phyloP scores from a whole-genome alignment of 306 rosid species.

The Cicer cuneatum region DNA sequence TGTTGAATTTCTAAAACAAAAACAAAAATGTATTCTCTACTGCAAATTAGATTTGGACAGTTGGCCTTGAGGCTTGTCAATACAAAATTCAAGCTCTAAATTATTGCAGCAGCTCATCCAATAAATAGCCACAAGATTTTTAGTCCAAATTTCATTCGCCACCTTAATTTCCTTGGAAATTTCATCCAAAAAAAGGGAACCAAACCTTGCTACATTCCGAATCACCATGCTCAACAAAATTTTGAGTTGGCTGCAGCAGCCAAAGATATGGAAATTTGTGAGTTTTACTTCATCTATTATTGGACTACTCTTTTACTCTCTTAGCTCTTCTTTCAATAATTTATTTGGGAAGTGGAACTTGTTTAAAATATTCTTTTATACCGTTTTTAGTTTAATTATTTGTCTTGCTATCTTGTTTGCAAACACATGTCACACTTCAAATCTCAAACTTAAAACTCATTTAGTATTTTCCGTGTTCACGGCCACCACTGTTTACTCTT shows the following conservation, averaged over 20 bases:
- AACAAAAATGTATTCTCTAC: not conserved
- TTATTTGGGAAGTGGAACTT: constrained; percentile 15
- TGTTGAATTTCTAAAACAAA: not conserved
- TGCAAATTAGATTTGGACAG: not conserved
- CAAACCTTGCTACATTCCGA: not conserved
- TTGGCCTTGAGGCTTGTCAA: not conserved
- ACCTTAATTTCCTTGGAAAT: no score
- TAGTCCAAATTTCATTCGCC: no score
- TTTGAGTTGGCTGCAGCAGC: not conserved
- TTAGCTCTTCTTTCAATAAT: constrained; percentile 14
- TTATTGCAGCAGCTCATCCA: not conserved
- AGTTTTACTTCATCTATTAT: not conserved
- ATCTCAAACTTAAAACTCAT: not conserved
- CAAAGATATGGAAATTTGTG: not conserved
- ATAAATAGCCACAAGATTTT: not conserved
- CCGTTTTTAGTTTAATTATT: not conserved
- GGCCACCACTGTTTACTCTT: not conserved
- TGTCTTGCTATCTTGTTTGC: not conserved
- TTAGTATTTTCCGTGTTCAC: not conserved
- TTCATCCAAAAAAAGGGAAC: no score
- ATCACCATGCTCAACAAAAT: not conserved
- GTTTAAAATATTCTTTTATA: not conserved
- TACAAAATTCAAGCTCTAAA: not conserved
- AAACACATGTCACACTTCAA: not conserved
- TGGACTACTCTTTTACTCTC: constrained; percentile 2